These are phyloP conservation scores for Zelopaecilomyces penicillatus DNA, from an alignment of 2,329 filamentous ascomycete genomes.

Conservation along the genomic window DNA sequence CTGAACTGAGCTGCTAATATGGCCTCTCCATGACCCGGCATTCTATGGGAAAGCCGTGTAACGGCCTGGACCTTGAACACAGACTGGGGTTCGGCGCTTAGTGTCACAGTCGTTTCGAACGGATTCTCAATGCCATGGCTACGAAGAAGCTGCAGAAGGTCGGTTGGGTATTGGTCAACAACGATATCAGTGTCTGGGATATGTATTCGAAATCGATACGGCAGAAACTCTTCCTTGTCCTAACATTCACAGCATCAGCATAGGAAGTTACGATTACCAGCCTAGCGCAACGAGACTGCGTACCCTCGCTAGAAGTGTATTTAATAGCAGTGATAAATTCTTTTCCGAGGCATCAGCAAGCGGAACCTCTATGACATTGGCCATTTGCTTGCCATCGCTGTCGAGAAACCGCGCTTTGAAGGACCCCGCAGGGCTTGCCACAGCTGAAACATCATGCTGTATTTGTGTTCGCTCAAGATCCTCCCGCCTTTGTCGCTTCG, in stretches of 20 bases:
- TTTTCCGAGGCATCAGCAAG: conserved; percentile 79
- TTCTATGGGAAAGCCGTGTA: conserved; percentile 78
- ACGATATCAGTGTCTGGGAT: conserved; percentile 45
- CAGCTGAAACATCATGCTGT: conserved; percentile 66
- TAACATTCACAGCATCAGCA: conserved; percentile 13
- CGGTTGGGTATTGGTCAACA: conserved; percentile 47
- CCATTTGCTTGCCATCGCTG: conserved; percentile 62
- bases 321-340: conserved; percentile 80
- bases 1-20: conserved; percentile 84
- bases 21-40: conserved; percentile 84
- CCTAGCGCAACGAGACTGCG: neutral
- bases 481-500: conserved; percentile 77
- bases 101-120: conserved; percentile 46
- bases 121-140: conserved; percentile 50
- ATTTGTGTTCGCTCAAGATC: conserved; percentile 60
- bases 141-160: conserved; percentile 45
- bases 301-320: conserved; percentile 73
- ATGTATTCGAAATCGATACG: conserved; percentile 53
- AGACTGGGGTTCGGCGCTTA: conserved; percentile 69
- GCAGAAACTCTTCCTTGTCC: conserved; percentile 51
- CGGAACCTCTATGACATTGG: conserved; percentile 64
- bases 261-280: neutral
- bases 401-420: conserved; percentile 85
- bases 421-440: conserved; percentile 62
- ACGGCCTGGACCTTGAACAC: conserved; percentile 91